Conservation (phyloP, 2,329 filamentous ascomycete species). For the Arthrobotrys iridis region DNA sequence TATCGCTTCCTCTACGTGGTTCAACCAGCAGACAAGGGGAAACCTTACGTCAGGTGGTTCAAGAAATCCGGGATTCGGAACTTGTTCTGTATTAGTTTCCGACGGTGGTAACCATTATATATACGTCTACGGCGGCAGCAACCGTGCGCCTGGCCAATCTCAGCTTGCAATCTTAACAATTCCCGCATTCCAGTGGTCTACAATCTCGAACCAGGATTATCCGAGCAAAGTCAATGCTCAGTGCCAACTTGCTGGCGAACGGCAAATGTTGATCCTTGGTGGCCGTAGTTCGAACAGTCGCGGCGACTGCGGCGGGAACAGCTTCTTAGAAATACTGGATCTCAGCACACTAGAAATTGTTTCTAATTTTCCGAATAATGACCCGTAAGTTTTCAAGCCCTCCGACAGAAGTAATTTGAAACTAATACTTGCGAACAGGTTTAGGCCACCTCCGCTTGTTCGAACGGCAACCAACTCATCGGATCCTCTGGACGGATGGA, state of each 20-base stretch:
- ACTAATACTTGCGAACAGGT: conserved; percentile 7
- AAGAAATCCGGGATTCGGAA: conserved; percentile 33
- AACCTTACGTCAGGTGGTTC: conserved; percentile 48
- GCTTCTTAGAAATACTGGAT: conserved; percentile 35
- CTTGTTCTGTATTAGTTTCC: conserved; percentile 42
- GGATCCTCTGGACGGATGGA: conserved; percentile 32
- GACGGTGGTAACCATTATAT: conserved; percentile 38
- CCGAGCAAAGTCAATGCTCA: conserved; percentile 50
- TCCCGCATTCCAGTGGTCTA: conserved; percentile 44
- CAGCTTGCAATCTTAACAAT: conserved; percentile 49
- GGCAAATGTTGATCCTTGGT: conserved; percentile 52
- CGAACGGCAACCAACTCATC: conserved; percentile 9
- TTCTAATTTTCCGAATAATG: conserved; percentile 21
- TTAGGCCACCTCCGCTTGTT: conserved; percentile 21
- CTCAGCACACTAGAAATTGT: conserved; percentile 33
- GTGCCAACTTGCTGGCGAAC: conserved; percentile 40
- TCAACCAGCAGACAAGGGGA: conserved; percentile 32
- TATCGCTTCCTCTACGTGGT: conserved; percentile 49
- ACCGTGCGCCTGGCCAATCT: conserved; percentile 40
- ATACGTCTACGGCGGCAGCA: conserved; percentile 51
- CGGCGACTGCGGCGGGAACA: conserved; percentile 46
- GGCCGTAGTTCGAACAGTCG: conserved; percentile 38
- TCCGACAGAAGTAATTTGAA: neutral
- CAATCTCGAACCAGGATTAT: conserved; percentile 24
- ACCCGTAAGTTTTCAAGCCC: conserved; percentile 30